A percentile compares a stretch with the other conserved stretches of the same genome.
Conservation (phyloP, 352 stramenopile genomes). For the Phytophthora hibernalis region DNA sequence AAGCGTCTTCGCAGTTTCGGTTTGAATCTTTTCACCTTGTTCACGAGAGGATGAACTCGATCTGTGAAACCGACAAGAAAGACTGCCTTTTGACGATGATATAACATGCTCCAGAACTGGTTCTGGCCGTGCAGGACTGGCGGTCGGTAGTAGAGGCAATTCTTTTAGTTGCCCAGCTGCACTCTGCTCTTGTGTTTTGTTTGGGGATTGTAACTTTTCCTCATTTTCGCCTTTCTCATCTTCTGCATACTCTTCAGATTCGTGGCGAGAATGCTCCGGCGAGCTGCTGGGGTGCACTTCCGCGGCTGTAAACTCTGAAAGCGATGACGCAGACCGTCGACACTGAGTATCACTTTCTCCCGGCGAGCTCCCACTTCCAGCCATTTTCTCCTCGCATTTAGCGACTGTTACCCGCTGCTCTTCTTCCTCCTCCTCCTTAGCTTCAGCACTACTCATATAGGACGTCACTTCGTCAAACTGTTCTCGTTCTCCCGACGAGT, state of each 20-base stretch:
- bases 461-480: constrained; percentile 1
- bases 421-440: constrained; percentile 5
- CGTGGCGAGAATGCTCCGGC: background rate
- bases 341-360: background rate
- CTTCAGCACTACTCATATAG: background rate
- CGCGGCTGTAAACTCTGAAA: background rate
- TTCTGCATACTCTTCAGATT: background rate
- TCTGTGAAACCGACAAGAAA: constrained; percentile 1
- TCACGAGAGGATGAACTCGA: constrained; percentile 3
- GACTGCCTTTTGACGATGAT: background rate
- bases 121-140: constrained; percentile 15
- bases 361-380: background rate
- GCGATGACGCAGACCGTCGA: background rate
- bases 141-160: constrained; percentile 8
- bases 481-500: background rate
- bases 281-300: background rate
- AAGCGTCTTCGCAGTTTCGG: constrained; percentile 34
- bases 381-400: background rate
- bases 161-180: constrained; percentile 6
- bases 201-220: background rate
- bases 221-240: background rate
- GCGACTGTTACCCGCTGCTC: background rate
- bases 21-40: background rate
- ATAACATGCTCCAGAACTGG: background rate
- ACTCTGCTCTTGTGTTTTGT: background rate